Conservation (phyloP, 208 protist species). For the Phytomonas sp. region DNA sequence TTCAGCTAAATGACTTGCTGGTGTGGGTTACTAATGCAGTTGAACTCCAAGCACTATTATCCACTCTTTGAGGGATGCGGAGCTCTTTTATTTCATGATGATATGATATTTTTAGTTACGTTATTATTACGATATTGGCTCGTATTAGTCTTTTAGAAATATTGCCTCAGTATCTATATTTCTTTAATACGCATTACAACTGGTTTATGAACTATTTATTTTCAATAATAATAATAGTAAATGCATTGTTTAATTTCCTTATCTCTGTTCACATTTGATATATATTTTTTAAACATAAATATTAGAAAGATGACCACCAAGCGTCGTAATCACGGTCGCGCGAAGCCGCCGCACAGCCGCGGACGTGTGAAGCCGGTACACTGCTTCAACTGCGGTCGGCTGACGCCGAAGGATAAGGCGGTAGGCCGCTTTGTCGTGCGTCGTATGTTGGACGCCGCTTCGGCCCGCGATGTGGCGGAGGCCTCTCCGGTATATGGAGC, state of each 20-base stretch:
- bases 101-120: no score
- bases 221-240: neutral
- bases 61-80: no score
- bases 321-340: conserved; percentile 90
- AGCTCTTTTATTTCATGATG: no score
- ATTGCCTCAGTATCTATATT: neutral
- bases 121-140: no score
- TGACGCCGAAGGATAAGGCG: conserved; percentile 96
- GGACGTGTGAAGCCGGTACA: conserved; percentile 86
- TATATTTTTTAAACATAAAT: neutral
- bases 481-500: conserved; percentile 88
- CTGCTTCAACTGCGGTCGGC: conserved; percentile 92
- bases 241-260: neutral
- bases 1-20: no score
- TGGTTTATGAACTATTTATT: neutral
- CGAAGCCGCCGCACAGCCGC: conserved; percentile 87
- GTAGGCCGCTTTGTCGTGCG: conserved; percentile 98
- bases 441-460: conserved; percentile 97
- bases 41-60: no score
- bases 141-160: neutral
- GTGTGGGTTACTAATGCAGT: no score
- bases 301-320: conserved; percentile 82
- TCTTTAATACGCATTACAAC: neutral
- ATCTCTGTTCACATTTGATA: neutral
- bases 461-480: conserved; percentile 96